Evolutionary conservation across 1,139 yeast genomes (phyloP).

Genomic region (Hyphopichia khmerensis): DNA sequence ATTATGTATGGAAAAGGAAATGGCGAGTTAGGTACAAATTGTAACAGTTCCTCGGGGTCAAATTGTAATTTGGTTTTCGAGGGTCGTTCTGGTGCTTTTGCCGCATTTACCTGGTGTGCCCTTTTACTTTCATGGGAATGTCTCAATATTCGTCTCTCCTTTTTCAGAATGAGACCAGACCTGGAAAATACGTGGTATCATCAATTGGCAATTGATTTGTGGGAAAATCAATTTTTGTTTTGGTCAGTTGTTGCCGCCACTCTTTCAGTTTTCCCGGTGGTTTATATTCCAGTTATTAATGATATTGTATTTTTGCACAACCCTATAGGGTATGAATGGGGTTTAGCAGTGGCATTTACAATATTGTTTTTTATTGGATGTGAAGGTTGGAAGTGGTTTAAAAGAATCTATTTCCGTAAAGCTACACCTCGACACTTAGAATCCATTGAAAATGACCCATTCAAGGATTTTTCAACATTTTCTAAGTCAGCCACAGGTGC

Average conservation of each 20-base stretch:
- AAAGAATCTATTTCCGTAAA: conserved; percentile 56
- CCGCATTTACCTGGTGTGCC: conserved; percentile 89
- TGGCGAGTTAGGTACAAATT: conserved; percentile 65
- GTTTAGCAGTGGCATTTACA: conserved; percentile 66
- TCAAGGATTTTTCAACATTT: conserved; percentile 59
- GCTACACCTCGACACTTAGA: conserved; percentile 59
- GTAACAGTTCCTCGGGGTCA: conserved; percentile 43
- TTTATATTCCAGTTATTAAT: conserved; percentile 87
- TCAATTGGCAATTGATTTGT: conserved; percentile 54
- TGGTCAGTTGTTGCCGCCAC: conserved; percentile 82
- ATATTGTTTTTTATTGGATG: conserved; percentile 57
- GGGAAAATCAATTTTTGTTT: conserved; percentile 76
- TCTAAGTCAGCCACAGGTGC: conserved; percentile 49
- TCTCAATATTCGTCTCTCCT: conserved; percentile 69
- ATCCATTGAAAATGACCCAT: conserved; percentile 62
- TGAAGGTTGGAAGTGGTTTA: conserved; percentile 67
- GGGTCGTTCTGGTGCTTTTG: conserved; percentile 81
- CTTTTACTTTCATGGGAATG: conserved; percentile 89
- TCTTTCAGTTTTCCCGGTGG: conserved; percentile 73
- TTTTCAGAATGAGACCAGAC: conserved; percentile 68
- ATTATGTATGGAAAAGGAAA: conserved; percentile 65
- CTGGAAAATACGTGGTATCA: conserved; percentile 40
- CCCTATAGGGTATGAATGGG: conserved; percentile 83
- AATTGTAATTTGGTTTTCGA: conserved; percentile 66
- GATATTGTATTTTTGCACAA: conserved; percentile 72